phyloP scores from a whole-genome alignment of 352 stramenopile genomes.

The Phytophthora idaei region DNA sequence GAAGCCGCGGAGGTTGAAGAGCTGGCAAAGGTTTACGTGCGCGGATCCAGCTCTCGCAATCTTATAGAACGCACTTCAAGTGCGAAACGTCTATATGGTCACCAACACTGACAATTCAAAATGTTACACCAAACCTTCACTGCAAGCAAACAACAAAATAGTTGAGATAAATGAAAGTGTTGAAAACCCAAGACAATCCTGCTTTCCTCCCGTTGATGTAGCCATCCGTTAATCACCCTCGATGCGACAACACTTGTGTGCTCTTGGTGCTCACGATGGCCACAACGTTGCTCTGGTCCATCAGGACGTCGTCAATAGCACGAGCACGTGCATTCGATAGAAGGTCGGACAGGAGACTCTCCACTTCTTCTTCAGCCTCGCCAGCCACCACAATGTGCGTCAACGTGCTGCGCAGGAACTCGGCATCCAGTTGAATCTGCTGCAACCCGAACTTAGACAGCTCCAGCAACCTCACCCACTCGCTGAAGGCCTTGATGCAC shows the following conservation, averaged over 20 bases:
- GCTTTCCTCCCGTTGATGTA: slow-evolving; percentile 2
- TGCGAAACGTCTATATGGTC: slow-evolving; percentile 13
- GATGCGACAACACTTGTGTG: slow-evolving; percentile 66
- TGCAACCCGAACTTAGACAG: slow-evolving; percentile 74
- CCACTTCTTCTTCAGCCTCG: slow-evolving; percentile 61
- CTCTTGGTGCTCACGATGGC: slow-evolving; percentile 86
- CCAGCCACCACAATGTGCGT: slow-evolving; percentile 54
- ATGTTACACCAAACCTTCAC: slow-evolving; percentile 14
- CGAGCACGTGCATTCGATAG: slow-evolving; percentile 79
- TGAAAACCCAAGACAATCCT: not conserved
- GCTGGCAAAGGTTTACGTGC: slow-evolving; percentile 40
- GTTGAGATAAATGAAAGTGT: slow-evolving; percentile 26
- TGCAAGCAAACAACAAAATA: slow-evolving; percentile 12
- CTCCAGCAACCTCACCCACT: slow-evolving; percentile 67
- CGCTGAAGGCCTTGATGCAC: slow-evolving; percentile 75
- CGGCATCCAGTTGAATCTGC: slow-evolving; percentile 82
- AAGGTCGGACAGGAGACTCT: slow-evolving; percentile 77
- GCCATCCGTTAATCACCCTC: slow-evolving; percentile 28
- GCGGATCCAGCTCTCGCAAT: slow-evolving; percentile 48
- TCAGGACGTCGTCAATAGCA: slow-evolving; percentile 65
- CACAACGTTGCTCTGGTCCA: slow-evolving; percentile 84
- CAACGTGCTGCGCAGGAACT: slow-evolving; percentile 67
- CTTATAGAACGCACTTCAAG: slow-evolving; percentile 20
- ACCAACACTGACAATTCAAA: slow-evolving; percentile 13
- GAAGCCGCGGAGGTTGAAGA: slow-evolving; percentile 28